Conservation (phyloP, 2,329 filamentous ascomycete species). For the Trichocomaceae sp. region DNA sequence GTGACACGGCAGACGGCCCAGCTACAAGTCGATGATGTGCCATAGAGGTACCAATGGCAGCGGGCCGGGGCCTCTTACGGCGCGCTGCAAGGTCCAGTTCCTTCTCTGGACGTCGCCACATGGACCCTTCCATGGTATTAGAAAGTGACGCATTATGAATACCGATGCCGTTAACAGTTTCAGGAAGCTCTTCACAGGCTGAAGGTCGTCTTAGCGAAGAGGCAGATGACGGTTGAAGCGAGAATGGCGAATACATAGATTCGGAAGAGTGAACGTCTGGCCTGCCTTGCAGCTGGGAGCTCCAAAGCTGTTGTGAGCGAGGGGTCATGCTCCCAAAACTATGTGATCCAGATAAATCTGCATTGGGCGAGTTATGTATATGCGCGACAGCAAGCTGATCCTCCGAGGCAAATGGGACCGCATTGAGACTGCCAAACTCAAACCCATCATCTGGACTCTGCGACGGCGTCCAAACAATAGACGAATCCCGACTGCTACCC, state of each 20-base stretch:
- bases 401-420: slow-evolving; percentile 18
- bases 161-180: slow-evolving; percentile 31
- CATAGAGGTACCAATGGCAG: slow-evolving; percentile 38
- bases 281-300: slow-evolving; percentile 17
- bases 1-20: slow-evolving; percentile 37
- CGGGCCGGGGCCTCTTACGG: slow-evolving; percentile 41
- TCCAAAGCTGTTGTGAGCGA: slow-evolving; percentile 23
- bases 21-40: slow-evolving; percentile 31
- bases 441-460: slow-evolving; percentile 22
- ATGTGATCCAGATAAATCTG: slow-evolving; percentile 12
- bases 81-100: slow-evolving; percentile 42
- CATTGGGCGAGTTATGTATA: slow-evolving; percentile 16
- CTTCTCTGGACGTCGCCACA: slow-evolving; percentile 34
- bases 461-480: slow-evolving; percentile 24
- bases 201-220: slow-evolving; percentile 23
- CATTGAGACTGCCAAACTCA: slow-evolving; percentile 20
- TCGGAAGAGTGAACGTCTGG: slow-evolving; percentile 21
- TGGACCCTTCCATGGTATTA: slow-evolving; percentile 20
- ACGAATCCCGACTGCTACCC: slow-evolving; percentile 22
- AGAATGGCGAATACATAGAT: slow-evolving; percentile 26
- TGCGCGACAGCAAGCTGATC: slow-evolving; percentile 19
- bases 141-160: slow-evolving; percentile 26
- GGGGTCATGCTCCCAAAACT: slow-evolving; percentile 7
- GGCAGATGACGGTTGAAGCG: slow-evolving; percentile 26
- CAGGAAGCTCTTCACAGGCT: slow-evolving; percentile 30